phyloP scores from a whole-genome alignment of 208 protist species.

The Crithidia expoeki region DNA sequence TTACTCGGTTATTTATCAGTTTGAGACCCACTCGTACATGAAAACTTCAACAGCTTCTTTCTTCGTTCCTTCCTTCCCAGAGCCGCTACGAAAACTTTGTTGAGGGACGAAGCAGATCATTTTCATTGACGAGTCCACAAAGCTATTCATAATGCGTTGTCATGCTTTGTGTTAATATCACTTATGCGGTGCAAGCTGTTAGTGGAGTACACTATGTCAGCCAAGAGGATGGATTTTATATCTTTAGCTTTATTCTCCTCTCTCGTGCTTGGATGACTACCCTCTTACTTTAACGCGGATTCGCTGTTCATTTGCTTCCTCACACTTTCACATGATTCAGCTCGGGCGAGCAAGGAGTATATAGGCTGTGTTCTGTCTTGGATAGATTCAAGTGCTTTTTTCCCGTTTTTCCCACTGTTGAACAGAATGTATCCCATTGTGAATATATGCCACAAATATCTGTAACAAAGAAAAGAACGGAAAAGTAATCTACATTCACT shows the following conservation, averaged over 20 bases:
- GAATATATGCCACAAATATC: background rate
- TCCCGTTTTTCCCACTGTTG: background rate
- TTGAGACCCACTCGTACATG: background rate
- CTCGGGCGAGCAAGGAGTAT: too few species aligned
- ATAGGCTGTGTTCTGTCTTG: too few species aligned
- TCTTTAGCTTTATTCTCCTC: background rate
- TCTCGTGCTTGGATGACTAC: background rate
- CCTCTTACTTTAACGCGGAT: background rate
- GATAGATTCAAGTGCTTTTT: conserved; percentile 6
- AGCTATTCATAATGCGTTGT: background rate
- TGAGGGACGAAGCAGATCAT: background rate
- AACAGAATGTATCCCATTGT: background rate
- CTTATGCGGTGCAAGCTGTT: background rate
- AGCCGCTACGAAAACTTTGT: background rate
- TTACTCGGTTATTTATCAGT: conserved; percentile 2
- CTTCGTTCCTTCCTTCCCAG: background rate
- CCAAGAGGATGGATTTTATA: background rate
- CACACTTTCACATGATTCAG: too few species aligned
- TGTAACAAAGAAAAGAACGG: background rate
- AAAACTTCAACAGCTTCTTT: conserved; percentile 5
- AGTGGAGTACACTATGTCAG: background rate
- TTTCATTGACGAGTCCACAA: background rate
- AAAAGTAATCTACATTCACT: background rate
- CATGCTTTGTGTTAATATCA: background rate
- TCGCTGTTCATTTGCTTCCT: background rate